Conservation (phyloP, 768 basidiomycete species). For the Lactifluus echinatus region DNA sequence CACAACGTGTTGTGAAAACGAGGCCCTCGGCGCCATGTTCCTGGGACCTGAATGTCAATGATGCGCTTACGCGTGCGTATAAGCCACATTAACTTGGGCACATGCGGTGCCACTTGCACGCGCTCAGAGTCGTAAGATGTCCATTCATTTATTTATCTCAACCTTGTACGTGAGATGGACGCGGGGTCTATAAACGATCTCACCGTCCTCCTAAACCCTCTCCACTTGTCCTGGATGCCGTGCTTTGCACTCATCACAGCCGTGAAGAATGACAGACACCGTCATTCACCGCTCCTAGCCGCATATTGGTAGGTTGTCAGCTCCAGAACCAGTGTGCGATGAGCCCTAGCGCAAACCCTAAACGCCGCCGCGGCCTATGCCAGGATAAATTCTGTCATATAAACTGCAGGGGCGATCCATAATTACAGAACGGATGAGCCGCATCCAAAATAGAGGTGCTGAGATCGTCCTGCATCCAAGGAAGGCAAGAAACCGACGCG, state of each 20-base stretch:
- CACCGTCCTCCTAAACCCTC: not conserved
- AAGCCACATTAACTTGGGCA: slow-evolving; percentile 9
- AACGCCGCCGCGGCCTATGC: not conserved
- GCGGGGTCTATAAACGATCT: slow-evolving; percentile 10
- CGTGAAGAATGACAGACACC: not conserved
- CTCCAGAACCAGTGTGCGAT: not conserved
- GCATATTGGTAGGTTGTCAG: not conserved
- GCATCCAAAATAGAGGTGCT: not conserved
- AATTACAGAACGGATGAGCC: not conserved
- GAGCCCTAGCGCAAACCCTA: not conserved
- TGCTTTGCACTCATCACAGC: not conserved
- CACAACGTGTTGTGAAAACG: slow-evolving; percentile 18
- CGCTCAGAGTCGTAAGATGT: slow-evolving; percentile 6
- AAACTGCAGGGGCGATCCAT: not conserved
- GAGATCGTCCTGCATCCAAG: slow-evolving; percentile 11
- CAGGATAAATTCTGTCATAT: not conserved
- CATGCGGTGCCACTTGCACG: slow-evolving; percentile 8
- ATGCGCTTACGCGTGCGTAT: not conserved
- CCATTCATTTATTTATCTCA: slow-evolving; percentile 2
- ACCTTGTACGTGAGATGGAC: slow-evolving; percentile 11
- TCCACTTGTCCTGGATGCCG: slow-evolving; percentile 1
- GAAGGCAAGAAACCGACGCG: slow-evolving; percentile 14
- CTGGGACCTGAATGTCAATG: not conserved
- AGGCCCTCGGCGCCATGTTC: slow-evolving; percentile 9
- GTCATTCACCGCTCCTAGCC: not conserved